Percentiles rank a stretch among this genome's conserved stretches.
Evolutionary conservation across 257 asterid species (phyloP).

Genomic region (Galeopsis tetrahit): DNA sequence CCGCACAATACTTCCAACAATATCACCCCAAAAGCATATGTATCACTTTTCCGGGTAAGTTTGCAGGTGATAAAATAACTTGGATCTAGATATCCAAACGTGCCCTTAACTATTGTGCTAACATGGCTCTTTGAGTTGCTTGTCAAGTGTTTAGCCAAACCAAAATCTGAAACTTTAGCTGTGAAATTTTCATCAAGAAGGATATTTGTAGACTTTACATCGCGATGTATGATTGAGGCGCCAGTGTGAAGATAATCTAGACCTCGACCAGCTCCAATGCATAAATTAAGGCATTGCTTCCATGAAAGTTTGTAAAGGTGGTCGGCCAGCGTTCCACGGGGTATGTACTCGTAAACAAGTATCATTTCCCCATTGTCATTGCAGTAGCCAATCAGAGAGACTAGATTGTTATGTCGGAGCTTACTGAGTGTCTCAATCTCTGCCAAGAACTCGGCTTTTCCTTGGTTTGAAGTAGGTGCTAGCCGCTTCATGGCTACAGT

Average conservation of each 20-base stretch:
- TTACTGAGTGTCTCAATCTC: conserved; percentile 48
- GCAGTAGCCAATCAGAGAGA: conserved; percentile 7
- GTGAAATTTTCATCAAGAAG: conserved; percentile 10
- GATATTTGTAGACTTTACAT: conserved; percentile 12
- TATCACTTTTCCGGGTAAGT: too few species aligned
- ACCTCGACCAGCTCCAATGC: conserved; percentile 1
- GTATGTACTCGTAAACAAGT: conserved; percentile 23
- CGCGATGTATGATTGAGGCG: conserved; percentile 1
- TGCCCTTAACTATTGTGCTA: background rate
- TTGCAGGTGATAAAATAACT: too few species aligned
- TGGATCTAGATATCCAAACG: background rate
- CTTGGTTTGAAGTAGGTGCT: conserved; percentile 45
- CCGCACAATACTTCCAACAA: conserved; percentile 15
- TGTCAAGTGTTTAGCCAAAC: conserved; percentile 2
- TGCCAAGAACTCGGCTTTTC: conserved; percentile 42
- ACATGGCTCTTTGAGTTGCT: background rate
- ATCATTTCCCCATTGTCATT: conserved; percentile 9
- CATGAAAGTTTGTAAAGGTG: background rate
- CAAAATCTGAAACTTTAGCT: conserved; percentile 19
- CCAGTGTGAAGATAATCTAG: background rate
- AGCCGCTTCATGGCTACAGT: conserved; percentile 48
- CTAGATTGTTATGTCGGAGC: conserved; percentile 28
- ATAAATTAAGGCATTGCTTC: background rate
- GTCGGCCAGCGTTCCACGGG: conserved; percentile 1
- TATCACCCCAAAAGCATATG: conserved; percentile 10